phyloP scores from a whole-genome alignment of 257 asterid species.

The Nicotiana otophora region DNA sequence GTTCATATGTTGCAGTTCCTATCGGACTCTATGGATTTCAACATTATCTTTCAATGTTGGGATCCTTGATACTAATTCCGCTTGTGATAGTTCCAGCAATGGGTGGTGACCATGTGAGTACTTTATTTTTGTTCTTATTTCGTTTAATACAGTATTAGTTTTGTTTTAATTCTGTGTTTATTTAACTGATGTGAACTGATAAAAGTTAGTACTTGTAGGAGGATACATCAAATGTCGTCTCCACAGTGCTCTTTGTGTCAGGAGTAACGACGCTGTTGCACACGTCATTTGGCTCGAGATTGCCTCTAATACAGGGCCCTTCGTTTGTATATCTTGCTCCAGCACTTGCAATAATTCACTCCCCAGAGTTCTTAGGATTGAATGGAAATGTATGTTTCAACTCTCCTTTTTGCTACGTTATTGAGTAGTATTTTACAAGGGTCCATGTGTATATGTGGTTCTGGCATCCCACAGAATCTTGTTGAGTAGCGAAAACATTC shows the following conservation, averaged over 20 bases:
- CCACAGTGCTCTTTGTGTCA: conserved; percentile 83
- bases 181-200: conserved; percentile 18
- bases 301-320: conserved; percentile 98
- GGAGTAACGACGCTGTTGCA: conserved; percentile 90
- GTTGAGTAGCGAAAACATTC: neutral
- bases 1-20: conserved; percentile 66
- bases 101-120: conserved; percentile 98
- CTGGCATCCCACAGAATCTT: neutral
- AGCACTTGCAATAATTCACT: conserved; percentile 82
- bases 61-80: conserved; percentile 87
- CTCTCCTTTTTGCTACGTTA: neutral
- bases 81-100: conserved; percentile 98
- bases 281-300: conserved; percentile 85
- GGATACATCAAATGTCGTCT: conserved; percentile 85
- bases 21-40: conserved; percentile 91
- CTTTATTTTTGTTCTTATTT: conserved; percentile 26
- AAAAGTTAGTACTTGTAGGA: conserved; percentile 46
- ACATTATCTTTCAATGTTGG: conserved; percentile 89
- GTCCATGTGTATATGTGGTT: neutral
- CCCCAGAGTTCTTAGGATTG: conserved; percentile 80
- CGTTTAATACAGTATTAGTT: neutral
- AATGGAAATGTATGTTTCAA: conserved; percentile 68
- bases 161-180: neutral
- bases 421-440: neutral
- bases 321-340: conserved; percentile 98